Evolutionary conservation across 1,139 yeast species (phyloP), one percentile per base, ranked within the genome.

Genomic region (Suhomyces bokatorum): DNA sequence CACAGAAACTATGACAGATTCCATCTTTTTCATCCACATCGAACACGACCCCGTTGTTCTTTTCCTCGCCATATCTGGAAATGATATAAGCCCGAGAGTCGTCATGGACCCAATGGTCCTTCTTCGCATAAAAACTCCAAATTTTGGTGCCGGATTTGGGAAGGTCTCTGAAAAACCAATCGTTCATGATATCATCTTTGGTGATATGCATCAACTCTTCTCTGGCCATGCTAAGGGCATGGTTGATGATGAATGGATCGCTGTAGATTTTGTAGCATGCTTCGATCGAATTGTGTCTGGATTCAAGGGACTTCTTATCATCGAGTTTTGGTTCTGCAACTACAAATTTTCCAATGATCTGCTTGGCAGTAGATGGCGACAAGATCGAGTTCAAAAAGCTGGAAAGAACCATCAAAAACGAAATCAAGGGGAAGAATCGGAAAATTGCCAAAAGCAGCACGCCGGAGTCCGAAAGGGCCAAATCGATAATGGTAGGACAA

Each of bases 91-190:
- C 67, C 43, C 83, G 64, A 2, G 85, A 74, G 20, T 57, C 60
- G 43, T 77, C 72, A 45, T 70, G 67, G 2, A 83, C 81, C 90
- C 90, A 84, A 55, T 79, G 78, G 58, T 84, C 90, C 13, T 61
- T 55, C 13, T 62, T 60, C 2, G 86, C 85, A 55, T 81, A 82
- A 51, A 75, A 78, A 1, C 70, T 57, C 87, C 87, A 83, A 13
- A 79, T 64, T 28, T 62, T 62, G 37, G 63, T 57, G n/a, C 50
- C 50, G 2, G 44, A 51, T 33, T 33, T 41, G 15, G 64, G 57
- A 16, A 68, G 51, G 6, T 54, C 49, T 3, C 59, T 55, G 65
- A 81, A 82, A 55, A 78, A 81, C 64, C 77, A 73, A 37, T 70
- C 74, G 45, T 80, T 77, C 28, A 72, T 62, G 4, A 57, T 64